Evolutionary conservation across 73 alveolate species (phyloP).

Genomic region (Paramecium pentaurelia): DNA sequence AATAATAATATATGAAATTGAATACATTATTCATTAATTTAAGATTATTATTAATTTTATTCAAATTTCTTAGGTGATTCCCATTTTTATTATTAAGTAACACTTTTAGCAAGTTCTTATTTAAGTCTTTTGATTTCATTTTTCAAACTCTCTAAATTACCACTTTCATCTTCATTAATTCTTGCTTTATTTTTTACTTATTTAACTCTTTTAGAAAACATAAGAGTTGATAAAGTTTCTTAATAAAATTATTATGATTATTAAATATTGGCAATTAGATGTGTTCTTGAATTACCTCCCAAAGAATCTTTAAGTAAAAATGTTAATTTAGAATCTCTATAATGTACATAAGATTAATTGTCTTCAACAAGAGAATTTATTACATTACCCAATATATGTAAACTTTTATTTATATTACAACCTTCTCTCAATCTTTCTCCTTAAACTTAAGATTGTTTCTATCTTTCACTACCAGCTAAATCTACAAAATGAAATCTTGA

Average conservation of each 20-base stretch:
- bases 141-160: slow-evolving; percentile 56
- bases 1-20: background rate
- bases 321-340: slow-evolving; percentile 79
- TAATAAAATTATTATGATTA: slow-evolving; percentile 61
- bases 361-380: slow-evolving; percentile 65
- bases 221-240: slow-evolving; percentile 73
- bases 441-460: slow-evolving; percentile 88
- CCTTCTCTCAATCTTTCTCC: slow-evolving; percentile 93
- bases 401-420: slow-evolving; percentile 91
- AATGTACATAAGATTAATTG: slow-evolving; percentile 60
- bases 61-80: slow-evolving; percentile 21
- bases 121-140: slow-evolving; percentile 61
- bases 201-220: slow-evolving; percentile 73
- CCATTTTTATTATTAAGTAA: background rate
- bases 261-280: slow-evolving; percentile 71
- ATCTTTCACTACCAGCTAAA: slow-evolving; percentile 98
- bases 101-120: slow-evolving; percentile 48
- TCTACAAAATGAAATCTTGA: slow-evolving; percentile 96
- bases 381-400: slow-evolving; percentile 91
- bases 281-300: slow-evolving; percentile 71
- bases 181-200: slow-evolving; percentile 68
- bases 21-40: background rate
- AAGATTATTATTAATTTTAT: background rate
- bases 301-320: slow-evolving; percentile 72
- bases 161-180: slow-evolving; percentile 65